A percentile compares a stretch with the other conserved stretches of the same genome.
phyloP scores from a whole-genome alignment of 2,329 filamentous ascomycete genomes.

The Fusarium xylarioides region DNA sequence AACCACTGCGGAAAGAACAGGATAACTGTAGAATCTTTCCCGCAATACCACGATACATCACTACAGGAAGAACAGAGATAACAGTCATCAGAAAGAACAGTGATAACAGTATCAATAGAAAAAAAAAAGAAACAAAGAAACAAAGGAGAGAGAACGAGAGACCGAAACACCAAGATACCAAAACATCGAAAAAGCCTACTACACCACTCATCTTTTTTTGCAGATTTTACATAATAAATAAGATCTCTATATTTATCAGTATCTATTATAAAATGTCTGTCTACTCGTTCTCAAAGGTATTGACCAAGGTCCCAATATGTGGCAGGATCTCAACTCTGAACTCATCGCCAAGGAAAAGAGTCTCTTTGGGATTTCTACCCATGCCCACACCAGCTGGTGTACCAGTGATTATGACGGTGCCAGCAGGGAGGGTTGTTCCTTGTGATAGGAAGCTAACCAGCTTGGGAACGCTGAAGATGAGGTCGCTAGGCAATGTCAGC shows the following conservation, averaged over 20 bases:
- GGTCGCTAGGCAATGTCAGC: slow-evolving; percentile 50
- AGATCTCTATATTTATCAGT: accelerated
- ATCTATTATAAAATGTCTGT: accelerated
- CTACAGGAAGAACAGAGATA: too few relatives aligned
- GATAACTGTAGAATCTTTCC: not conserved
- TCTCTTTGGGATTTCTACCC: slow-evolving; percentile 49
- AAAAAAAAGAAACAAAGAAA: not conserved
- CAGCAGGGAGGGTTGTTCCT: slow-evolving; percentile 53
- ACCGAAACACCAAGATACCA: not conserved
- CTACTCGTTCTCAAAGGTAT: slow-evolving; percentile 32
- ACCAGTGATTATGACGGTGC: slow-evolving; percentile 56
- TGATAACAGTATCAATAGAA: not conserved
- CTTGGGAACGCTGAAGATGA: slow-evolving; percentile 62
- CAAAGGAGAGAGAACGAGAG: not conserved
- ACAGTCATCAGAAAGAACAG: not conserved
- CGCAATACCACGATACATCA: not conserved
- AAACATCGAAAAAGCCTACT: not conserved
- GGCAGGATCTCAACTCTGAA: slow-evolving; percentile 55
- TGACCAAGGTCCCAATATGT: slow-evolving; percentile 55
- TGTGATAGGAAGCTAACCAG: slow-evolving; percentile 55
- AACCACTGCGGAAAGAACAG: not conserved
- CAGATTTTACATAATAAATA: accelerated
- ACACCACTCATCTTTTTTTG: not conserved
- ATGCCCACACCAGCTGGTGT: slow-evolving; percentile 55
- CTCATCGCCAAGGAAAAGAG: slow-evolving; percentile 52